phyloP scores from a whole-genome alignment of 306 rosid genomes.

The Acacia melanoxylon region DNA sequence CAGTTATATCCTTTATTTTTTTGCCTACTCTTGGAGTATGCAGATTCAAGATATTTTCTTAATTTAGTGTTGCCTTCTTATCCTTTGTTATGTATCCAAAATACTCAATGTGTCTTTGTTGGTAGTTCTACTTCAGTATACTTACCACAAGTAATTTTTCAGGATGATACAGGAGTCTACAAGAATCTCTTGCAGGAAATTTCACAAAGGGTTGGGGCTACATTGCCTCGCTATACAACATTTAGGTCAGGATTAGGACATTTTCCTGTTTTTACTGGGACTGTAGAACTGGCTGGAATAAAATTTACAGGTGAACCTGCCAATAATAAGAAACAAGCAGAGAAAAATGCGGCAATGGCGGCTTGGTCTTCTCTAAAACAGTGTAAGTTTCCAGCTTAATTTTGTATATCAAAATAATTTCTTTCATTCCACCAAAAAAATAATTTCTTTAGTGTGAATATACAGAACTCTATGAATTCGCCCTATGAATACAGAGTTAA shows the following conservation, averaged over 20 bases:
- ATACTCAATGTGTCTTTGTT: neutral
- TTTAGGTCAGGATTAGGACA: constrained; percentile 97
- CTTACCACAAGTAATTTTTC: neutral
- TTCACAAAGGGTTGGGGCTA: constrained; percentile 97
- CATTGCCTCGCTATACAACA: constrained; percentile 91
- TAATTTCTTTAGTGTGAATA: neutral
- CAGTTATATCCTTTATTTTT: no score
- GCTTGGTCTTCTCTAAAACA: constrained; percentile 98
- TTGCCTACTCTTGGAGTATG: neutral
- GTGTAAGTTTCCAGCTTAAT: constrained; percentile 51
- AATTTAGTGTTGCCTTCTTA: neutral
- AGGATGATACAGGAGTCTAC: constrained; percentile 99
- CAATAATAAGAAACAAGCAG: constrained; percentile 97
- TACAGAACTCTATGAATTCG: neutral
- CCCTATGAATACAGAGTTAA: neutral
- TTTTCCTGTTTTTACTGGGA: constrained; percentile 94
- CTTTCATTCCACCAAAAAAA: neutral
- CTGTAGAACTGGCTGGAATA: constrained; percentile 90
- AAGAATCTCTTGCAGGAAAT: constrained; percentile 97
- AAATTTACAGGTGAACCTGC: constrained; percentile 96
- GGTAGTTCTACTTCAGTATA: neutral
- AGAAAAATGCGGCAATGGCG: constrained; percentile 99
- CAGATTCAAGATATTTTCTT: neutral
- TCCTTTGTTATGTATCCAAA: neutral
- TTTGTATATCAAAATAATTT: neutral